A percentile compares a stretch with the other conserved stretches of the same genome.
Evolutionary conservation across 805 yeast genomes (phyloP).

Genomic region (Cyberlindnera bimundalis): DNA sequence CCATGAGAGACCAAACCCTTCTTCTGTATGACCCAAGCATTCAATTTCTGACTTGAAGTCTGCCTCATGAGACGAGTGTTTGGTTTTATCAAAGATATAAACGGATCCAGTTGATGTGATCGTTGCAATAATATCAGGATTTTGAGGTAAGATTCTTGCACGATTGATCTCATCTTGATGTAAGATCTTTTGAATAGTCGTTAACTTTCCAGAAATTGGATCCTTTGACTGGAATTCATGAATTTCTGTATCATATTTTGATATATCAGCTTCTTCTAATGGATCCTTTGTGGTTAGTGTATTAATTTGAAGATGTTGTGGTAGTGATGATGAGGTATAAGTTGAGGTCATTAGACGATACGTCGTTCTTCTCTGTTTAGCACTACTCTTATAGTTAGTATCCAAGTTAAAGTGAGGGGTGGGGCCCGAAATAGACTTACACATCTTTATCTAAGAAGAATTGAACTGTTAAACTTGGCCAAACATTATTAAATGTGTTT

Average conservation of each 20-base stretch:
- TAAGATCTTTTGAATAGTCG: constrained; percentile 54
- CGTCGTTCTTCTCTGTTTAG: constrained; percentile 22
- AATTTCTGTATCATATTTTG: constrained; percentile 35
- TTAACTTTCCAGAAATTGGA: constrained; percentile 35
- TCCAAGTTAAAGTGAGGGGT: neutral
- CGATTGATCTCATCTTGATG: constrained; percentile 72
- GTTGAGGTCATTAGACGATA: constrained; percentile 58
- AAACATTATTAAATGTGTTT: constrained; percentile 61
- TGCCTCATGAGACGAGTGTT: constrained; percentile 54
- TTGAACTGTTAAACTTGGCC: constrained; percentile 69
- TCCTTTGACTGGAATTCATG: constrained; percentile 31
- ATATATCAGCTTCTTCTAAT: constrained; percentile 24
- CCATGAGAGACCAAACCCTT: constrained; percentile 76
- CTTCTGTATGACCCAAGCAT: constrained; percentile 43
- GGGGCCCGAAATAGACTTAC: constrained; percentile 11
- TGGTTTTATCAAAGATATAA: constrained; percentile 76
- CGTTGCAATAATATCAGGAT: constrained; percentile 77
- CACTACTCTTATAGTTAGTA: constrained; percentile 17
- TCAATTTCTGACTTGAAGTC: constrained; percentile 49
- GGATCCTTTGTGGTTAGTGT: constrained; percentile 28
- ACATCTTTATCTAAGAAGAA: constrained; percentile 51
- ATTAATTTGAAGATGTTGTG: constrained; percentile 45
- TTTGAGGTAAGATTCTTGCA: constrained; percentile 75
- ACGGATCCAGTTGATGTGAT: constrained; percentile 64
- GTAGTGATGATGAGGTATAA: constrained; percentile 54